A percentile compares a stretch with the other conserved stretches of the same genome.
These are phyloP conservation scores for Clavispora vitiphila DNA, from an alignment of 805 yeast species.

Conservation along the genomic window DNA sequence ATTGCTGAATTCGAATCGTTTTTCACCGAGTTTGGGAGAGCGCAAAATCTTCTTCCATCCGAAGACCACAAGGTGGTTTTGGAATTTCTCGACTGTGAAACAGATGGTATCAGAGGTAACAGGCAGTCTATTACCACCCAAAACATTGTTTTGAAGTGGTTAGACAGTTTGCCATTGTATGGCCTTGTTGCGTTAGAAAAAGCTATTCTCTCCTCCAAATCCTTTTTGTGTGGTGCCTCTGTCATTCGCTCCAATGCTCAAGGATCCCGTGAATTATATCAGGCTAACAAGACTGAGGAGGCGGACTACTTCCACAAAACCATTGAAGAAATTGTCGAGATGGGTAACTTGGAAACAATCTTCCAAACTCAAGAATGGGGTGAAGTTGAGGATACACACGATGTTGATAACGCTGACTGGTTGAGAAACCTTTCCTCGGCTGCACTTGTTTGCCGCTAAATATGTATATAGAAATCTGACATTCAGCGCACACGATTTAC, in stretches of 20 bases:
- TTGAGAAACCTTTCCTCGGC: conserved; percentile 79
- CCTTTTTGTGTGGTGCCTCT: conserved; percentile 76
- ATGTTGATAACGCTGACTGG: conserved; percentile 90
- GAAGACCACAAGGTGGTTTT: conserved; percentile 35
- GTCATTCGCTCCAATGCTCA: conserved; percentile 47
- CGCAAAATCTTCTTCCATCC: conserved; percentile 19
- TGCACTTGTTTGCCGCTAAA: conserved; percentile 39
- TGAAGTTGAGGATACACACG: conserved; percentile 97
- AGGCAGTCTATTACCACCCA: conserved; percentile 57
- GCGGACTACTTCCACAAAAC: conserved; percentile 35
- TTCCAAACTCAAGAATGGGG: conserved; percentile 94
- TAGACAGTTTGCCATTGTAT: conserved; percentile 60
- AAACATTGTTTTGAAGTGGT: conserved; percentile 59
- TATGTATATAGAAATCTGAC: conserved; percentile 1
- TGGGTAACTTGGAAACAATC: conserved; percentile 76
- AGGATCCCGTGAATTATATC: conserved; percentile 20
- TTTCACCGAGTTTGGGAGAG: conserved; percentile 39
- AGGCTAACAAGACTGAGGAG: conserved; percentile 27
- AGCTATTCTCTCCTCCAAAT: conserved; percentile 80
- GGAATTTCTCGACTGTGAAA: conserved; percentile 70
- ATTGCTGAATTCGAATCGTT: conserved; percentile 61
- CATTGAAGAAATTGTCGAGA: conserved; percentile 67
- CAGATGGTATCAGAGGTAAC: conserved; percentile 78
- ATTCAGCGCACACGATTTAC: neutral
- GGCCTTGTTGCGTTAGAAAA: conserved; percentile 86